These are phyloP conservation scores for Cyclocybe cylindracea DNA, from an alignment of 768 basidiomycete genomes.

Conservation along the genomic window DNA sequence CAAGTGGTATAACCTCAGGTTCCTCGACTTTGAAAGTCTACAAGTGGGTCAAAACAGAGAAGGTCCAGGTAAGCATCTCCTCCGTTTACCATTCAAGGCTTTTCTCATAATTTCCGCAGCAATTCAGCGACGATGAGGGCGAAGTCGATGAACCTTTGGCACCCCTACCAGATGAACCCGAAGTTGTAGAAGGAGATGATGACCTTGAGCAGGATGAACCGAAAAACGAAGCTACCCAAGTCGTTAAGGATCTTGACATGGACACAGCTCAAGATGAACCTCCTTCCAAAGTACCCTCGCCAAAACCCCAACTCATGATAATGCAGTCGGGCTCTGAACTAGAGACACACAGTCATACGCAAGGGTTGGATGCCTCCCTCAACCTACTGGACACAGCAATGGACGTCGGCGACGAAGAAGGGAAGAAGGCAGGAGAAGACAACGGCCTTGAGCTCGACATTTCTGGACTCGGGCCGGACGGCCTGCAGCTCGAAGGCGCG, in stretches of 20 bases:
- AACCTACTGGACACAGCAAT: constrained; percentile 53
- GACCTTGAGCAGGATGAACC: constrained; percentile 74
- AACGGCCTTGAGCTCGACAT: constrained; percentile 60
- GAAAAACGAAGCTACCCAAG: constrained; percentile 38
- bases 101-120: constrained; percentile 42
- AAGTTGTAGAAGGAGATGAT: constrained; percentile 74
- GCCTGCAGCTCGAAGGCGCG: constrained; percentile 51
- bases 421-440: constrained; percentile 33
- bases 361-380: constrained; percentile 46
- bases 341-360: constrained; percentile 22
- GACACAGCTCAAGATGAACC: constrained; percentile 43
- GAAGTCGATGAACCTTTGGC: constrained; percentile 79
- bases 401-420: constrained; percentile 38
- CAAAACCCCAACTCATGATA: constrained; percentile 63
- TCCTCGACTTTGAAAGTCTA: constrained; percentile 62
- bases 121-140: constrained; percentile 87
- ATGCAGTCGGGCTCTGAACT: constrained; percentile 47
- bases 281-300: constrained; percentile 65
- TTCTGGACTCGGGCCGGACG: constrained; percentile 65
- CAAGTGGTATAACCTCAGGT: constrained; percentile 54
- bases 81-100: background rate
- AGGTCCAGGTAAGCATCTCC: constrained; percentile 59
- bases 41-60: constrained; percentile 83
- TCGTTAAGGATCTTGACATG: constrained; percentile 34
- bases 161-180: constrained; percentile 76